Conservation (phyloP, 306 rosid species). For the Senna siamea region DNA sequence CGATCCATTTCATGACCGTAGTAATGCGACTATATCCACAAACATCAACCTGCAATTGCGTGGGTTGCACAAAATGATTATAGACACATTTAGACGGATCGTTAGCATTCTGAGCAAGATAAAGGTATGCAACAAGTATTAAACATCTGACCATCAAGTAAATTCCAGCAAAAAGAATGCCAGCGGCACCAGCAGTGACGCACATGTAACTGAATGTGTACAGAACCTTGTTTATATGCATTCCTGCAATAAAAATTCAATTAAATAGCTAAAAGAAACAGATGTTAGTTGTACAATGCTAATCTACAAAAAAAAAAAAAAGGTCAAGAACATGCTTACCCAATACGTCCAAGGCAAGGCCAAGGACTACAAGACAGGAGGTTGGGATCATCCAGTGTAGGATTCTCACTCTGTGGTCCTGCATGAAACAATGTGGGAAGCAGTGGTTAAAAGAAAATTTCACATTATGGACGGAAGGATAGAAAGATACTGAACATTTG, state of each 20-base stretch:
- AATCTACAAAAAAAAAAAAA: neutral
- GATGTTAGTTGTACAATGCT: neutral
- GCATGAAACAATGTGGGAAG: conserved; percentile 37
- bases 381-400: conserved; percentile 80
- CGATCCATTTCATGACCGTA: conserved; percentile 82
- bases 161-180: conserved; percentile 72
- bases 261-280: conserved; percentile 10
- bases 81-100: neutral
- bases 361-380: conserved; percentile 61
- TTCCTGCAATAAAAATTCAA: conserved; percentile 45
- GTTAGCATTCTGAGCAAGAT: neutral
- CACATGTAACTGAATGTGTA: conserved; percentile 87
- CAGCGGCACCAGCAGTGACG: conserved; percentile 85
- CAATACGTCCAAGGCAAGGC: conserved; percentile 64
- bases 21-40: conserved; percentile 66
- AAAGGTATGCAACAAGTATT: neutral
- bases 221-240: conserved; percentile 92
- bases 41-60: conserved; percentile 75
- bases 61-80: conserved; percentile 2
- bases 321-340: conserved; percentile 51
- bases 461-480: neutral
- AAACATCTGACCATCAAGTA: conserved; percentile 73
- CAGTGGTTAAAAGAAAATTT: neutral
- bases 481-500: neutral
- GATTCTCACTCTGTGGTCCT: conserved; percentile 82